Evolutionary conservation across 2,329 filamentous ascomycete genomes (phyloP).

Genomic region (Colletotrichum neosansevieriae): DNA sequence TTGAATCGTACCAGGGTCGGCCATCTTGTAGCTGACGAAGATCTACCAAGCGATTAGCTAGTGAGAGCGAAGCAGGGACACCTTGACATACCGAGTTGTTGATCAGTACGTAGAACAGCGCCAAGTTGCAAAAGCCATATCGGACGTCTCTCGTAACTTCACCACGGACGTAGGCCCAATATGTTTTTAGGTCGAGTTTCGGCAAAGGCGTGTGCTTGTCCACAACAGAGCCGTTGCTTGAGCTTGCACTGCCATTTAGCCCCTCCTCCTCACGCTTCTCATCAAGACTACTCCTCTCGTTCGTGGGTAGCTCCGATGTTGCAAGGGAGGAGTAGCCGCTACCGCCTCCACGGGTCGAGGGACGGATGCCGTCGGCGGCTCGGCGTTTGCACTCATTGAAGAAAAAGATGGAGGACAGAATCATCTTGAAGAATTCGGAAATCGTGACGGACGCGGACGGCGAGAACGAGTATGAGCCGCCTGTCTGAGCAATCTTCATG

Average conservation of each 20-base stretch:
- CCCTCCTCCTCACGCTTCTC: slow-evolving; percentile 42
- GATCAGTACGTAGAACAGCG: slow-evolving; percentile 50
- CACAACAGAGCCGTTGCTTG: slow-evolving; percentile 19
- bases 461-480: slow-evolving; percentile 46
- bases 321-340: slow-evolving; percentile 37
- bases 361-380: slow-evolving; percentile 37
- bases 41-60: slow-evolving; percentile 43
- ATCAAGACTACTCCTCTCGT: slow-evolving; percentile 40
- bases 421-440: slow-evolving; percentile 49
- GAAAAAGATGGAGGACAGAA: slow-evolving; percentile 48
- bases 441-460: slow-evolving; percentile 49
- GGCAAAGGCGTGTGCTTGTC: slow-evolving; percentile 32
- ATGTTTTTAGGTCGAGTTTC: slow-evolving; percentile 36
- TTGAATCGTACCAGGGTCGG: slow-evolving; percentile 50
- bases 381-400: slow-evolving; percentile 45
- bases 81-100: slow-evolving; percentile 47
- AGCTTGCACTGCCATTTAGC: slow-evolving; percentile 33
- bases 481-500: slow-evolving; percentile 47
- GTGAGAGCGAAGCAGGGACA: not conserved
- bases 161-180: slow-evolving; percentile 42
- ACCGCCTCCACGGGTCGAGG: slow-evolving; percentile 40
- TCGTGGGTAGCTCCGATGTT: slow-evolving; percentile 37
- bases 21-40: slow-evolving; percentile 48
- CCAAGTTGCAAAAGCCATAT: slow-evolving; percentile 49
- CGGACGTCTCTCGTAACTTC: slow-evolving; percentile 47